These are phyloP conservation scores for Russula vinacea DNA, from an alignment of 768 basidiomycete genomes.

Conservation along the genomic window DNA sequence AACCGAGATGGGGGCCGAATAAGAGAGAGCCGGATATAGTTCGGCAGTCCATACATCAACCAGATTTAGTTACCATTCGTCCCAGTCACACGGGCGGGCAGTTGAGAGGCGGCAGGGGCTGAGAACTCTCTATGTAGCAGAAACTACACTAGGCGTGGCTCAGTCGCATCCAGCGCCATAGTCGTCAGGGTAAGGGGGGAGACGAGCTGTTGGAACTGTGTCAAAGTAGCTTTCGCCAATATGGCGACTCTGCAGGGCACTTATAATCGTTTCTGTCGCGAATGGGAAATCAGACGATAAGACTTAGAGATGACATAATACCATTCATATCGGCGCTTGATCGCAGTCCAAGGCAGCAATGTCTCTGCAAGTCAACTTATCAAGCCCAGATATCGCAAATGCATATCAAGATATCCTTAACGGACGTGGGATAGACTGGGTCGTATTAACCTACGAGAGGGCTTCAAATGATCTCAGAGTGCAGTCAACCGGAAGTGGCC, in stretches of 20 bases:
- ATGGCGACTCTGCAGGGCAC: too few species aligned
- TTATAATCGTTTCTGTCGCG: too few species aligned
- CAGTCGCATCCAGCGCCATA: too few species aligned
- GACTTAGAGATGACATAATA: constrained; percentile 2
- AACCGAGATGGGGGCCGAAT: background rate
- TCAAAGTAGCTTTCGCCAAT: too few species aligned
- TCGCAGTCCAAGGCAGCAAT: constrained; percentile 37
- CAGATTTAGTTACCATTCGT: too few species aligned
- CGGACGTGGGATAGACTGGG: constrained; percentile 69
- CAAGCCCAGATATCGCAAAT: constrained; percentile 63
- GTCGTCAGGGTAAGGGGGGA: too few species aligned
- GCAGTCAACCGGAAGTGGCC: constrained; percentile 75
- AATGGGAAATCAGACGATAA: background rate
- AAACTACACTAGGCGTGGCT: too few species aligned
- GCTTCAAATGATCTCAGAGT: constrained; percentile 85
- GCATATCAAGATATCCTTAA: constrained; percentile 76
- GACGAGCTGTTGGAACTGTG: too few species aligned
- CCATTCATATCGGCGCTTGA: background rate
- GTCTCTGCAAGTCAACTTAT: constrained; percentile 79
- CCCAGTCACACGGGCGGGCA: too few species aligned
- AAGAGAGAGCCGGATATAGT: background rate
- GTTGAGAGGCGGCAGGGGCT: too few species aligned
- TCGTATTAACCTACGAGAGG: constrained; percentile 74
- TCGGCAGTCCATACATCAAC: too few species aligned
- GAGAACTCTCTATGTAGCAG: too few species aligned